Evolutionary conservation across 495 filamentous ascomycete species (phyloP).

Genomic region (Aspergillus baeticus): DNA sequence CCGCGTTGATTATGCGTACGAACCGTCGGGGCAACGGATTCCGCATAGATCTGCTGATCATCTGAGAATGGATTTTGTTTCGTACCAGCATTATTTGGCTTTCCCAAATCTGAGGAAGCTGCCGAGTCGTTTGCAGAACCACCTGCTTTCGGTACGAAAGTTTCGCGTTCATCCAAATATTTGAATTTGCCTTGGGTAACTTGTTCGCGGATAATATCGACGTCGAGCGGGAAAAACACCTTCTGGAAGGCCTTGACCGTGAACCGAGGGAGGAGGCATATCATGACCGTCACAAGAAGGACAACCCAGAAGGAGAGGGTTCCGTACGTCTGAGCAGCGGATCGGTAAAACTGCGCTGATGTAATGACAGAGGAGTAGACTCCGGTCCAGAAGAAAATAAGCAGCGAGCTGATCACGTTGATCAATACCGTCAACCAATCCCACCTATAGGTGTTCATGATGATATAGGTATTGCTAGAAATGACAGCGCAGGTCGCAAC

Average conservation of each 20-base stretch:
- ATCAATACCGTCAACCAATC: conserved; percentile 91
- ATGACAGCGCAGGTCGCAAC: conserved; percentile 76
- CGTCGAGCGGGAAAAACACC: conserved; percentile 85
- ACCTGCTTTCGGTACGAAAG: conserved; percentile 35
- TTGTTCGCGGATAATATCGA: conserved; percentile 96
- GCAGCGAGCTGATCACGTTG: conserved; percentile 73
- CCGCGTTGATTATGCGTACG: conserved; percentile 80
- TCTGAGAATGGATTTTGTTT: conserved; percentile 67
- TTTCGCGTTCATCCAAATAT: conserved; percentile 57
- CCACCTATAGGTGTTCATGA: conserved; percentile 96
- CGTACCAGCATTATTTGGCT: conserved; percentile 57
- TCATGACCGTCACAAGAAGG: conserved; percentile 67
- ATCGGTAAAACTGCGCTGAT: conserved; percentile 71
- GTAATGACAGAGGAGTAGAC: conserved; percentile 74
- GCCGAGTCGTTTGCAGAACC: conserved; percentile 44
- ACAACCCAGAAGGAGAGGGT: conserved; percentile 84
- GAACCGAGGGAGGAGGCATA: conserved; percentile 84
- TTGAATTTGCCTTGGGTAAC: conserved; percentile 77
- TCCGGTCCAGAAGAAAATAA: conserved; percentile 97
- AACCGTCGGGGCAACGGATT: conserved; percentile 72
- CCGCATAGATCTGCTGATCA: conserved; percentile 86
- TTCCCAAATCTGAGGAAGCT: conserved; percentile 62
- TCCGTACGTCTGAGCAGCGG: conserved; percentile 75
- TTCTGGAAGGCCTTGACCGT: conserved; percentile 85
- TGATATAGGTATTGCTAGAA: conserved; percentile 85